Evolutionary conservation across 2,329 filamentous ascomycete genomes (phyloP), one percentile per base, ranked within the genome.

Genomic region (Hawksworthiomyces lignivorus): DNA sequence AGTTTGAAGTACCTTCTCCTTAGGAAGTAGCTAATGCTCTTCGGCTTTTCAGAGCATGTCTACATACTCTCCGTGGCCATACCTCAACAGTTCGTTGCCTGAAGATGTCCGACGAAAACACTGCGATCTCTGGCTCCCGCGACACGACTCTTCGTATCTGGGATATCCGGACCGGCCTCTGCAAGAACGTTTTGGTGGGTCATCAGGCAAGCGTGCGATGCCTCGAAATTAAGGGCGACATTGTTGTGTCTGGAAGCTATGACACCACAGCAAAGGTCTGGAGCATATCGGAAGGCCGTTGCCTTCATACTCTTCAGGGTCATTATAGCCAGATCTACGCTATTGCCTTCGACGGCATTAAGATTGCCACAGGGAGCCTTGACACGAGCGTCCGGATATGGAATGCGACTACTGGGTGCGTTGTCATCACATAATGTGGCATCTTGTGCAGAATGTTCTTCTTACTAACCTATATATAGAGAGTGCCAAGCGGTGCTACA

Each of bases 311-410:
- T 1, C 72, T 98, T 29, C 82, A 84, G 33, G 92, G 92, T 0
- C 92, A 98, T 63, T 98, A 96, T 64, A 97, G 90, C 59, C 92
- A 98, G 59, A 98, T 98, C 45, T 98, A 98, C 60, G 92, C 92
- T 17, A 94, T 98, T 58, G 92, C 92, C 1, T 98, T 97, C 62
- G 92, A 98, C 59, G 92, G 92, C 29, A 82, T 82, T 52, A 78
- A 89, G 49, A 89, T 98, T 44, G 90, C 94, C 27, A 98, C 92
- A 9, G 92, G 92, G 39, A 96, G 89, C 61, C 69, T 98, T 48
- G 92, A 98, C 63, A 98, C 92, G 4, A 96, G 90, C 54, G 90
- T 98, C 20, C 76, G 92, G 50, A 94, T 98, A 48, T 98, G 92
- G 92, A 88, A 98, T 68, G 87, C 87, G 20, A 78, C 74, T 37